phyloP scores from a whole-genome alignment of 441 rosid species.

The Breynia disticha region DNA sequence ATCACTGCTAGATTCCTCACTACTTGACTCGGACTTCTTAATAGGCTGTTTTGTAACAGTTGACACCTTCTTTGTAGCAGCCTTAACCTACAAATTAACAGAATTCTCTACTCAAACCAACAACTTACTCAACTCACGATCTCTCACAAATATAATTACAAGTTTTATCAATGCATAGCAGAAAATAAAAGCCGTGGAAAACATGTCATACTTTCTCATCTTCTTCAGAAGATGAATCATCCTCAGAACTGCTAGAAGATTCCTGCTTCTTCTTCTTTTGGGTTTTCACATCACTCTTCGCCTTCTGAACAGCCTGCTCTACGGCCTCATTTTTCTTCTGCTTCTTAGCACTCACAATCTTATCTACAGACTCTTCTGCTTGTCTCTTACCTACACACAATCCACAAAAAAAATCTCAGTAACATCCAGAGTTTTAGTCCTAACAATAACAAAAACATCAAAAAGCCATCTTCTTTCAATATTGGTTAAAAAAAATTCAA shows the following conservation, averaged over 20 bases:
- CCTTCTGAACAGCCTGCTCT: conserved; percentile 38
- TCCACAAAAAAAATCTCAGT: background rate
- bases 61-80: conserved; percentile 23
- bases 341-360: conserved; percentile 49
- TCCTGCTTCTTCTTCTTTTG: conserved; percentile 45
- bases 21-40: conserved; percentile 20
- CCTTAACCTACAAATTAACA: conserved; percentile 15
- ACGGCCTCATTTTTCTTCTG: conserved; percentile 42
- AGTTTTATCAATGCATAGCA: background rate
- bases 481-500: no score
- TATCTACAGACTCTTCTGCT: conserved; percentile 45
- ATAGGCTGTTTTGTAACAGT: conserved; percentile 9
- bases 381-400: conserved; percentile 54
- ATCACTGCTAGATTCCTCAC: conserved; percentile 52
- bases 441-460: no score
- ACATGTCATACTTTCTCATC: conserved; percentile 28
- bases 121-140: background rate
- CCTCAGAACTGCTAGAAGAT: conserved; percentile 36
- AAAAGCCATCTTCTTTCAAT: background rate
- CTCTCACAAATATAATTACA: background rate
- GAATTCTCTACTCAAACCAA: background rate
- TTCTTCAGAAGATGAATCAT: conserved; percentile 48
- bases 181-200: background rate
- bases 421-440: no score
- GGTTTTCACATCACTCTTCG: conserved; percentile 34